Base-by-base conservation (phyloP, 805 yeast species). In the Myxozyma geophila region DNA sequence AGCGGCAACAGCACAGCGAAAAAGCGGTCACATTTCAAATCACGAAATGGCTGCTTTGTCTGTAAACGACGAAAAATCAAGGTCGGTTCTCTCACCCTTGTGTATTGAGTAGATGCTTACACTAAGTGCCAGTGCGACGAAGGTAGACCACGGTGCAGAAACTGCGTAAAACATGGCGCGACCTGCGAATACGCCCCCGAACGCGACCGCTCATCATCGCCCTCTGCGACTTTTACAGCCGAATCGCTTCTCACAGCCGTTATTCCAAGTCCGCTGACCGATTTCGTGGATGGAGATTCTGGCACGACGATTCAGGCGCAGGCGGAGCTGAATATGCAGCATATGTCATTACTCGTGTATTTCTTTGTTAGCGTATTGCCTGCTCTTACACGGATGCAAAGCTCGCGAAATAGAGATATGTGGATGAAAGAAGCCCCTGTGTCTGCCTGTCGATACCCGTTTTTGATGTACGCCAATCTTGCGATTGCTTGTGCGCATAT, bases 41-140 rank as follows among this genome's bases (percentile, higher is more conserved):
- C 65, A 15, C 58, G 62, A 2, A 57, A 37, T 17, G 65, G 65
- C 28, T 62, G 65, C 21, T 40, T 62, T 19, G 33, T 62, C 2
- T 62, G 65, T 51, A 62, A 62, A 36, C 50, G 58, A 10, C 62
- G 65, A 19, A 62, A 62, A 28, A 53, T 62, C 36, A 62, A 62
- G 62, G 65, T 58, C 2, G 19, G 58, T 43, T 23, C 17, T 21
- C 28, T n/a, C 21, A 10, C 19, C 2, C 40, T 2, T 9, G 3
- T 12, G 7, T 15, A 50, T 17, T 19, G 10, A 23, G 8, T 15
- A 35, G 17, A 15, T 37, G 39, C 50, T 33, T 15, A 50, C 48
- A 21, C 41, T n/a, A 7, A 8, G 7, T 2, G 10, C 5, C 49
- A 62, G 65, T 62, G 65, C 54, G 65, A 62, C 55, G 65, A 62